These are phyloP conservation scores for Volvox africanus DNA, from an alignment of 139 green algal species.

Conservation along the genomic window DNA sequence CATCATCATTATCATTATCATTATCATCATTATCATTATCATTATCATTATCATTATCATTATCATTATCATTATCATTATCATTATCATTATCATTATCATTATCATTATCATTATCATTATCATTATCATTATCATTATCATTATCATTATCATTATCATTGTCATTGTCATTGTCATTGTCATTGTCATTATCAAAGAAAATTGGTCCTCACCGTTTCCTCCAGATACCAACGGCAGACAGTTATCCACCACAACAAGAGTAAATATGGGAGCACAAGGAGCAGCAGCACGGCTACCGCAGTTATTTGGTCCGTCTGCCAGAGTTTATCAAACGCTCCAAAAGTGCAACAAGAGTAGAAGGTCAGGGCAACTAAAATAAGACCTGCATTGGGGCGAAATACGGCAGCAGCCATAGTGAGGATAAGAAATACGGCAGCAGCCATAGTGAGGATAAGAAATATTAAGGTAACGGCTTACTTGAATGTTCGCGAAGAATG, in stretches of 20 bases:
- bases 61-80: too few species aligned
- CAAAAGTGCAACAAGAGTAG: not conserved
- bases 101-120: too few species aligned
- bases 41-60: too few species aligned
- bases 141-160: too few species aligned
- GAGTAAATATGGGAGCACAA: constrained; percentile 23
- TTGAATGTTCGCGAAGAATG: too few species aligned
- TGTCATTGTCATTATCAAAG: too few species aligned
- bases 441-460: too few species aligned
- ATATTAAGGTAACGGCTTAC: not conserved
- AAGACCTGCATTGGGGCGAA: not conserved
- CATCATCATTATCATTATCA: too few species aligned
- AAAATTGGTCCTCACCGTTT: constrained; percentile 20
- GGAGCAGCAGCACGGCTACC: not conserved
- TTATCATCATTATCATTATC: too few species aligned
- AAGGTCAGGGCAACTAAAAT: constrained; percentile 53
- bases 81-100: too few species aligned
- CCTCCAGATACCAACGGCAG: constrained; percentile 39
- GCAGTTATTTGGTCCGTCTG: not conserved
- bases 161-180: too few species aligned
- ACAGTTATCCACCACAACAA: constrained; percentile 52
- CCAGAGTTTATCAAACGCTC: not conserved
- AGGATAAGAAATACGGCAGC: not conserved
- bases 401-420: not conserved
- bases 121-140: too few species aligned